These are phyloP conservation scores for Ogataea saltuana DNA, from an alignment of 805 yeast species.

Conservation along the genomic window DNA sequence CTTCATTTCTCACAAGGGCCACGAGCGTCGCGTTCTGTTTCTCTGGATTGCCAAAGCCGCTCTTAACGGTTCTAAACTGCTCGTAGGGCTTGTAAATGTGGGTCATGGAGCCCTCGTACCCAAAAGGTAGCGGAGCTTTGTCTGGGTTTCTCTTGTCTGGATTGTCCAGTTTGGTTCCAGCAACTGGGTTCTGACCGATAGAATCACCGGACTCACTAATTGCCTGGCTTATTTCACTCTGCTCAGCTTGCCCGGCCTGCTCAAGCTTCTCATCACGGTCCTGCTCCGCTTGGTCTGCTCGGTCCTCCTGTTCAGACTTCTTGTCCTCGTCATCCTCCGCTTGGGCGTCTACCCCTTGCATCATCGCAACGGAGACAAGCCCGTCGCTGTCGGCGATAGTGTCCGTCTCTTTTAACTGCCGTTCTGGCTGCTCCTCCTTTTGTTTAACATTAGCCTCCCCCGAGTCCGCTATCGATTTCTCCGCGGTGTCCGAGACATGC, in stretches of 20 bases:
- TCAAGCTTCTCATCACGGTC: no score
- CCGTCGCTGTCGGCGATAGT: background rate
- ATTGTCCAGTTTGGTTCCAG: slow-evolving; percentile 25
- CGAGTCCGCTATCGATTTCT: background rate
- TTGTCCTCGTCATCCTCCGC: no score
- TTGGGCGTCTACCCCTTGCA: no score
- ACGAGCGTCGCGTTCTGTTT: slow-evolving; percentile 63
- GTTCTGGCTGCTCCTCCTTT: background rate
- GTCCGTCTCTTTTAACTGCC: background rate
- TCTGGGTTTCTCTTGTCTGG: slow-evolving; percentile 20
- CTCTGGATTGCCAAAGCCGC: slow-evolving; percentile 15
- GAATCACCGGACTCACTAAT: slow-evolving; percentile 3
- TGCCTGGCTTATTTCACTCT: no score
- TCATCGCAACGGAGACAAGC: no score
- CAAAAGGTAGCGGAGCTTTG: slow-evolving; percentile 27
- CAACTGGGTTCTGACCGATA: slow-evolving; percentile 14
- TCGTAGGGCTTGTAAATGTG: slow-evolving; percentile 26
- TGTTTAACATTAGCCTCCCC: background rate
- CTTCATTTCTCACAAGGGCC: slow-evolving; percentile 45
- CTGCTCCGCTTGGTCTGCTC: no score
- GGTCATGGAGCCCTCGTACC: slow-evolving; percentile 25
- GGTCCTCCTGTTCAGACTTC: no score
- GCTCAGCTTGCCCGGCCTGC: no score
- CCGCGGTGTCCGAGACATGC: background rate
- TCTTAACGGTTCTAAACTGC: slow-evolving; percentile 24